These are phyloP conservation scores for Calonectria hawksworthii DNA, from an alignment of 2,329 filamentous ascomycete genomes.

Conservation along the genomic window DNA sequence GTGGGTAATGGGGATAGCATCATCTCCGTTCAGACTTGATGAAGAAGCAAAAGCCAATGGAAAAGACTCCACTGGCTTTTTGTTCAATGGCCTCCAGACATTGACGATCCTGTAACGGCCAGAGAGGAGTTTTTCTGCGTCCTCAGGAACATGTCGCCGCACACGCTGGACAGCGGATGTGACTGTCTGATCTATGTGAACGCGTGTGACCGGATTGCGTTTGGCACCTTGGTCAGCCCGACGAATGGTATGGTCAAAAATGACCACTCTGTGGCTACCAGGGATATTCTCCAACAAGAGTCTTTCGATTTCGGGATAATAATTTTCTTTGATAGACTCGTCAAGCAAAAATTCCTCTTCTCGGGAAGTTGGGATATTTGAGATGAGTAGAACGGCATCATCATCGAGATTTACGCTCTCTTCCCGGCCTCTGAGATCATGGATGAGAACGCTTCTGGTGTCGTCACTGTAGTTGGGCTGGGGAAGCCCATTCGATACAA, in stretches of 20 bases:
- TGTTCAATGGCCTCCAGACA: neutral
- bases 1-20: neutral
- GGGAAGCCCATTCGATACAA: neutral
- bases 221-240: neutral
- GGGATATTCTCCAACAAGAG: neutral
- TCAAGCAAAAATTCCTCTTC: neutral
- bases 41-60: conserved; percentile 3
- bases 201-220: neutral
- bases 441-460: neutral
- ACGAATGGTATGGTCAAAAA: neutral
- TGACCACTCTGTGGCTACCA: neutral
- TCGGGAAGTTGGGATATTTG: neutral
- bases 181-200: neutral
- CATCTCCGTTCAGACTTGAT: neutral
- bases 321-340: neutral
- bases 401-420: neutral
- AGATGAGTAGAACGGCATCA: neutral
- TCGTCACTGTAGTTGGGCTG: neutral
- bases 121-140: neutral
- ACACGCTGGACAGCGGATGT: neutral
- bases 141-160: neutral
- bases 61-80: neutral
- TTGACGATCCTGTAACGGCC: neutral
- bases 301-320: neutral
- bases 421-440: neutral